These are phyloP conservation scores for Hymenochaete sp. DNA, from an alignment of 1,284 basidiomycete species.

Conservation along the genomic window DNA sequence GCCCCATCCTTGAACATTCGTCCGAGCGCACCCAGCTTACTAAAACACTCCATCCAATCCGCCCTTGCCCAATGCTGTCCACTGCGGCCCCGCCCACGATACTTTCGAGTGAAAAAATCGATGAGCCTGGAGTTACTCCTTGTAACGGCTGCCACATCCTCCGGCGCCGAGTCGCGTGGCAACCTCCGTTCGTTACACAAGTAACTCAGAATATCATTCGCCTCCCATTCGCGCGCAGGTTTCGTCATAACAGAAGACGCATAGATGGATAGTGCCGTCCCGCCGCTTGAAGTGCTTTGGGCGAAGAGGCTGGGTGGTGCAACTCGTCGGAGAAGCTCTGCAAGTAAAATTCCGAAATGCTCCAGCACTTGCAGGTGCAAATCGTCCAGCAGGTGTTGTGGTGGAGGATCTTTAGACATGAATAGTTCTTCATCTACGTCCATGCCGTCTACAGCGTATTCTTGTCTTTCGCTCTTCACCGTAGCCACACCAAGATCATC, in stretches of 20 bases:
- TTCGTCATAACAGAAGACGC: conserved; percentile 41
- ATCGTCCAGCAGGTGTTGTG: conserved; percentile 49
- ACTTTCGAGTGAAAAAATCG: conserved; percentile 43
- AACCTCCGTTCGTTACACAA: conserved; percentile 32
- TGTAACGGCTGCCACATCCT: conserved; percentile 13
- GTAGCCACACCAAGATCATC: conserved; percentile 11
- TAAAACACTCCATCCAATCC: conserved; percentile 51
- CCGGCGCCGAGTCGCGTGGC: conserved; percentile 6
- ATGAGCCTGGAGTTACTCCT: conserved; percentile 31
- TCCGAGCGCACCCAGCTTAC: conserved; percentile 40
- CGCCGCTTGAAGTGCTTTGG: conserved; percentile 25
- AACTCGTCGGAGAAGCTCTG: conserved; percentile 46
- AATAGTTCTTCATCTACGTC: conserved; percentile 45
- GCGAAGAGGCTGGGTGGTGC: conserved; percentile 21
- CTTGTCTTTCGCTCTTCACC: conserved; percentile 24
- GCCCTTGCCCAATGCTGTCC: conserved; percentile 63
- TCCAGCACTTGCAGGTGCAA: conserved; percentile 62
- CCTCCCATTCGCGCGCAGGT: conserved; percentile 41
- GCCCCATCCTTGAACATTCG: conserved; percentile 41
- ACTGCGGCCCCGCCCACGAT: conserved; percentile 37
- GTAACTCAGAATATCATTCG: conserved; percentile 48
- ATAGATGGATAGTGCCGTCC: conserved; percentile 43
- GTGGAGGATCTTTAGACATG: conserved; percentile 19
- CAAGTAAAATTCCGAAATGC: conserved; percentile 53
- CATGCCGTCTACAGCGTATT: conserved; percentile 40